Evolutionary conservation across 257 asterid species (phyloP).

Genomic region (Catharanthus roseus): DNA sequence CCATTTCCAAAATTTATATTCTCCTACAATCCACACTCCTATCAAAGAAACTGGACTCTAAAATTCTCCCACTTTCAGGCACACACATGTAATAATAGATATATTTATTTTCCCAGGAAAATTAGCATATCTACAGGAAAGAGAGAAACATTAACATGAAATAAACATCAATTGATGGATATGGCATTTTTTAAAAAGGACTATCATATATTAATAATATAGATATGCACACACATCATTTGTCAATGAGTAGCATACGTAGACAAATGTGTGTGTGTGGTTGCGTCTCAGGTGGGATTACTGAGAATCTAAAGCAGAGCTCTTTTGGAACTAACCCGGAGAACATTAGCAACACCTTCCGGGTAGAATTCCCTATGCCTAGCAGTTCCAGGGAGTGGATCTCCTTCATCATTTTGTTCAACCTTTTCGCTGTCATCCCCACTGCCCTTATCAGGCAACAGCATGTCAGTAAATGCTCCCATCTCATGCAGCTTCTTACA

Average conservation of each 20-base stretch:
- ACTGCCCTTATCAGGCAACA: constrained; percentile 93
- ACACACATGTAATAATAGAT: neutral
- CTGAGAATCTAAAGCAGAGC: constrained; percentile 12
- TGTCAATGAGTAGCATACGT: neutral
- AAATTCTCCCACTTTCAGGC: neutral
- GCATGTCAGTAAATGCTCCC: constrained; percentile 99
- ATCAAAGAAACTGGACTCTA: neutral
- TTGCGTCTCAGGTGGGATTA: neutral
- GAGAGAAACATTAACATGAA: neutral
- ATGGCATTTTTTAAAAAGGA: too few relatives aligned
- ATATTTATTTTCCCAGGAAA: neutral
- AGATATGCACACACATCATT: neutral
- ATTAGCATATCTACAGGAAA: neutral
- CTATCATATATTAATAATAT: too few relatives aligned
- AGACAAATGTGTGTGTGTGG: neutral
- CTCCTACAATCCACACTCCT: neutral
- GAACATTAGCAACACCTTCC: constrained; percentile 93
- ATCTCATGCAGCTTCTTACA: constrained; percentile 98
- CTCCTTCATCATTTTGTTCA: constrained; percentile 87
- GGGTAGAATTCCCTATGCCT: constrained; percentile 99
- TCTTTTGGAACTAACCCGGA: constrained; percentile 53
- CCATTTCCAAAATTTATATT: neutral
- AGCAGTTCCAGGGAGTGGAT: constrained; percentile 93
- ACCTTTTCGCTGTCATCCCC: constrained; percentile 62
- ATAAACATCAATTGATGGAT: neutral